A percentile compares a stretch with the other conserved stretches of the same genome.
Conservation (phyloP, 768 basidiomycete species). For the Cyclocybe cylindracea region DNA sequence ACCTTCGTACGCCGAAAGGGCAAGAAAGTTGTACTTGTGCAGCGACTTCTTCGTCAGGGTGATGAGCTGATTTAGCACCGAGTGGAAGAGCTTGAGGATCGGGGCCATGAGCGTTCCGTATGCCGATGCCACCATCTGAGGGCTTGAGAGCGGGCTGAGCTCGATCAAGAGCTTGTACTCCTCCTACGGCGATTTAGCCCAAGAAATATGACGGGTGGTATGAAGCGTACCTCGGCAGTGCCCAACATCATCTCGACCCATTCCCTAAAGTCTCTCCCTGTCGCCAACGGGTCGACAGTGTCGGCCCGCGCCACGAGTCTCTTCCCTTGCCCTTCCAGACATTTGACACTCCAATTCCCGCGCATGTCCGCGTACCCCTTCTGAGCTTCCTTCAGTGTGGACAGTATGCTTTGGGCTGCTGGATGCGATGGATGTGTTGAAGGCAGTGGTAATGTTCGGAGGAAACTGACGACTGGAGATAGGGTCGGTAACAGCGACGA, state of each 20-base stretch:
- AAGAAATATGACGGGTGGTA: not conserved
- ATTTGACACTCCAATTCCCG: constrained; percentile 74
- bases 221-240: constrained; percentile 60
- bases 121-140: constrained; percentile 53
- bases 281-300: constrained; percentile 60
- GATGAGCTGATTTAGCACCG: constrained; percentile 63
- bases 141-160: constrained; percentile 59
- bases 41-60: constrained; percentile 73
- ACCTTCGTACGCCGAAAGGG: constrained; percentile 66
- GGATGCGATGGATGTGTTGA: constrained; percentile 85
- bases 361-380: constrained; percentile 87
- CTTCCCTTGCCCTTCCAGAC: constrained; percentile 71
- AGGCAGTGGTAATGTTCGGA: constrained; percentile 74
- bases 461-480: constrained; percentile 63
- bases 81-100: constrained; percentile 63
- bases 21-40: constrained; percentile 81
- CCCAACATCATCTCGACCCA: constrained; percentile 69
- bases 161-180: constrained; percentile 68
- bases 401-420: constrained; percentile 62
- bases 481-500: constrained; percentile 52
- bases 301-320: constrained; percentile 72
- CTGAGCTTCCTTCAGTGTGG: constrained; percentile 75
- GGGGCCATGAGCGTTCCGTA: constrained; percentile 66
- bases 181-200: constrained; percentile 37
- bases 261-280: constrained; percentile 70